These are phyloP conservation scores for Candida sithepensis DNA, from an alignment of 805 yeast species.

Conservation along the genomic window DNA sequence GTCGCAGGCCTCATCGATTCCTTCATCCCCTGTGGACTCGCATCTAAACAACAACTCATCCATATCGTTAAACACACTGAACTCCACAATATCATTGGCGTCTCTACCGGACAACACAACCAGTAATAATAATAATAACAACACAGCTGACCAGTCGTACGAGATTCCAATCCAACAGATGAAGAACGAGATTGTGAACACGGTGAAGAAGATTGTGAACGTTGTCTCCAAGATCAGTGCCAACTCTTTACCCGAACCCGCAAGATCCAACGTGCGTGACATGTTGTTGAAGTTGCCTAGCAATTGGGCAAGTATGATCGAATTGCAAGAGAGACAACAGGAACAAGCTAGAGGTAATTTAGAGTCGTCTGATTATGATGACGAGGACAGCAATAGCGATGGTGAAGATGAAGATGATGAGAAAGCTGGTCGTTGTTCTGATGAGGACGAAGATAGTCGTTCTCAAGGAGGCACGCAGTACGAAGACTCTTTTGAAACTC, in stretches of 20 bases:
- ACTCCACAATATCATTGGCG: slow-evolving; percentile 14
- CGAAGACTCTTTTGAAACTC: slow-evolving; percentile 19
- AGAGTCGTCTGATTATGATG: slow-evolving; percentile 9
- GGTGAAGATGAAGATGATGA: slow-evolving; percentile 13
- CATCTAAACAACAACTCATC: neutral
- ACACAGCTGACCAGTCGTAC: slow-evolving; percentile 2
- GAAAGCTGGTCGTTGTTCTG: slow-evolving; percentile 30
- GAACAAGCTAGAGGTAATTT: slow-evolving; percentile 7
- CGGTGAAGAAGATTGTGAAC: slow-evolving; percentile 83
- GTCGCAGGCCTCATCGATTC: neutral
- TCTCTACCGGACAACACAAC: slow-evolving; percentile 8
- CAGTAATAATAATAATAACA: neutral
- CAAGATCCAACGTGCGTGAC: slow-evolving; percentile 75
- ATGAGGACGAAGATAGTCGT: slow-evolving; percentile 5
- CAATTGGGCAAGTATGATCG: slow-evolving; percentile 51
- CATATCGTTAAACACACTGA: slow-evolving; percentile 14
- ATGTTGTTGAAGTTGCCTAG: slow-evolving; percentile 72
- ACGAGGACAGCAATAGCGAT: no score
- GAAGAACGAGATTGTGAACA: slow-evolving; percentile 79
- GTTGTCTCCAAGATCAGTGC: slow-evolving; percentile 85
- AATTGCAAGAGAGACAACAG: slow-evolving; percentile 22
- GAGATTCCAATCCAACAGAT: slow-evolving; percentile 40
- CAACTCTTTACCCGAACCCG: slow-evolving; percentile 69
- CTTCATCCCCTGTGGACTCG: neutral
- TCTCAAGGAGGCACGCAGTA: slow-evolving; percentile 14